phyloP scores from a whole-genome alignment of 331 rosid species.

The Phaseolus coccineus region DNA sequence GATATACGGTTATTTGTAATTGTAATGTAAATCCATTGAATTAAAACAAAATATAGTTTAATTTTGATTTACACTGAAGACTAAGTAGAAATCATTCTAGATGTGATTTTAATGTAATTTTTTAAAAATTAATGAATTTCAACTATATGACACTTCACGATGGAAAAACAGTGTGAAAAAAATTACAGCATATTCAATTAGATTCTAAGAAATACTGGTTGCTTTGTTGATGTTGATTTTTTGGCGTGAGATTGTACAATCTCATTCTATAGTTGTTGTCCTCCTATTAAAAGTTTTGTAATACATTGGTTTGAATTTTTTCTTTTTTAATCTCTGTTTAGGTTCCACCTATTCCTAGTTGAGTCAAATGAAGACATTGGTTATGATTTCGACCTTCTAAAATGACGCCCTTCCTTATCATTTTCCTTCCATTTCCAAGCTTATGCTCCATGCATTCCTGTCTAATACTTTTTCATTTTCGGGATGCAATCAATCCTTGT shows the following conservation, averaged over 20 bases:
- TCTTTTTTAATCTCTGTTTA: neutral
- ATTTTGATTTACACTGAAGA: neutral
- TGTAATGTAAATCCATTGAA: neutral
- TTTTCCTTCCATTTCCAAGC: slow-evolving; percentile 10
- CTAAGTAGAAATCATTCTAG: neutral
- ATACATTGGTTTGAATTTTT: neutral
- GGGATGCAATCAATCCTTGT: slow-evolving; percentile 30
- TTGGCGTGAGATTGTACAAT: slow-evolving; percentile 13
- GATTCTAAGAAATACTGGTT: neutral
- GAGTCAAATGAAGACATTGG: neutral
- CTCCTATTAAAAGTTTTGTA: slow-evolving; percentile 11
- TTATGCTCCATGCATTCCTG: neutral
- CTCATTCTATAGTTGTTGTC: neutral
- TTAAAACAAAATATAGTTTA: neutral
- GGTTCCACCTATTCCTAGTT: neutral
- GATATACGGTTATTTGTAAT: slow-evolving; percentile 13
- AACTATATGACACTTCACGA: neutral
- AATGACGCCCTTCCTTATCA: neutral
- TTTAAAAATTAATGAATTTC: neutral
- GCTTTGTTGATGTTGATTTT: slow-evolving; percentile 27
- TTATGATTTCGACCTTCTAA: slow-evolving; percentile 12
- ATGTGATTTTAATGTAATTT: neutral
- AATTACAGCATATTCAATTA: neutral
- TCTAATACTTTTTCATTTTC: neutral
- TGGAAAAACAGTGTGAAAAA: neutral